Base-by-base conservation (phyloP, 2,329 filamentous ascomycete species). In the Trichoderma arundinaceum region DNA sequence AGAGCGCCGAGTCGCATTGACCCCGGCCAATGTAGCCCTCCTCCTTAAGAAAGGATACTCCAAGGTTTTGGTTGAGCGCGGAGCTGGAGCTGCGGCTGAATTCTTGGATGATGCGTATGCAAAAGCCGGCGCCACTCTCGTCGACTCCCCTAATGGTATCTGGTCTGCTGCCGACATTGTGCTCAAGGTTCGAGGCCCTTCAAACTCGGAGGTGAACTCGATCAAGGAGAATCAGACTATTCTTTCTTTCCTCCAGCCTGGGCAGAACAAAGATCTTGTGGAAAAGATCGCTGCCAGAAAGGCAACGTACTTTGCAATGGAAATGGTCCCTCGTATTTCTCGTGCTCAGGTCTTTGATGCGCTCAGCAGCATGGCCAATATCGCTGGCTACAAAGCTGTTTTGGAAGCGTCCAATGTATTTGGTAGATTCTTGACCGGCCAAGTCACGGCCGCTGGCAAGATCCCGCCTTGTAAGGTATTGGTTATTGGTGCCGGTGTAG, bases 361-460 rank as follows among this genome's bases (percentile, higher is more conserved):
- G 0, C 82, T 96, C 64, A 93, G 92, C 76, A 95, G 91, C 9
- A 96, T 96, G 93, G 92, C 93, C 67, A 96, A 96, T 72, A 96
- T 96, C 79, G 92, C 92, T 22, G 93, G 93, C 0, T 97, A 97
- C 80, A 96, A 96, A 77, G 93, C 92, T 46, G 92, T 96, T 1
- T 81, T 96, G 49, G 92, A 96, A 77, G 93, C 92, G 1, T 94
- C 92, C 13, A 96, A 96, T 77, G 88, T 90, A 69, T 97, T 96
- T 77, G 92, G 92, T 60, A 88, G 92, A 52, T 96, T 96, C 74
- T 79, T 96, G 70, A 96, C 92, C 12, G 93, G 92, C 33, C 93
- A 97, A 76, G 91, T 94, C 15, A 97, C 93, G 4, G 93, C 93
- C 59, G 93, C 93, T 62, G 93, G 93, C 53, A 88, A 95, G 83